Conservation (phyloP, 139 green algal genomes). For the Picochlorum sp. region DNA sequence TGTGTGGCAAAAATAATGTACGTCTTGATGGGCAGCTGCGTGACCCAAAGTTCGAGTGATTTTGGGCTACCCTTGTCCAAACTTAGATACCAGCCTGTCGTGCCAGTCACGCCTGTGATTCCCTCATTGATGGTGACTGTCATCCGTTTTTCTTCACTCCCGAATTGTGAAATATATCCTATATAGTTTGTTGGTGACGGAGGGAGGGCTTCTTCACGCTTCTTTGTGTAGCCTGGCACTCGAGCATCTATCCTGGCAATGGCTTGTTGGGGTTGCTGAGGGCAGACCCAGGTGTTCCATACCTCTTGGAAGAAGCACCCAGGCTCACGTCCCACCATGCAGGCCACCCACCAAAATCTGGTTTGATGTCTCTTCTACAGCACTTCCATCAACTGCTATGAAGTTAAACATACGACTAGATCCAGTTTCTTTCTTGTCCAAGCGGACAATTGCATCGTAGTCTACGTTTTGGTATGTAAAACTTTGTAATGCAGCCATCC, state of each 20-base stretch:
- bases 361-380: conserved; percentile 5
- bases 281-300: conserved; percentile 21
- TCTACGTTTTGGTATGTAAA: conserved; percentile 40
- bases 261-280: conserved; percentile 28
- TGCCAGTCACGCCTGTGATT: conserved; percentile 41
- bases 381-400: conserved; percentile 40
- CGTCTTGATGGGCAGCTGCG: conserved; percentile 5
- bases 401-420: conserved; percentile 55
- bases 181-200: conserved; percentile 12
- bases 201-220: conserved; percentile 20
- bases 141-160: conserved; percentile 26
- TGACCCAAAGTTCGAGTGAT: conserved; percentile 29
- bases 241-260: conserved; percentile 39
- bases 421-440: conserved; percentile 29
- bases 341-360: conserved; percentile 37
- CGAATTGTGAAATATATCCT: conserved; percentile 45
- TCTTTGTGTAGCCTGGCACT: conserved; percentile 39
- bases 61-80: conserved; percentile 23
- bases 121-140: conserved; percentile 49
- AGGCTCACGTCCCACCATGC: conserved; percentile 41
- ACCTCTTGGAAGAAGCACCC: conserved; percentile 12
- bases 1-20: neutral
- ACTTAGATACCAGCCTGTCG: conserved; percentile 44
- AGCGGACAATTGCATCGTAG: conserved; percentile 28
- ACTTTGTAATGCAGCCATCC: conserved; percentile 19